Evolutionary conservation across 2,329 filamentous ascomycete species (phyloP).

Genomic region (Fusarium virguliforme): DNA sequence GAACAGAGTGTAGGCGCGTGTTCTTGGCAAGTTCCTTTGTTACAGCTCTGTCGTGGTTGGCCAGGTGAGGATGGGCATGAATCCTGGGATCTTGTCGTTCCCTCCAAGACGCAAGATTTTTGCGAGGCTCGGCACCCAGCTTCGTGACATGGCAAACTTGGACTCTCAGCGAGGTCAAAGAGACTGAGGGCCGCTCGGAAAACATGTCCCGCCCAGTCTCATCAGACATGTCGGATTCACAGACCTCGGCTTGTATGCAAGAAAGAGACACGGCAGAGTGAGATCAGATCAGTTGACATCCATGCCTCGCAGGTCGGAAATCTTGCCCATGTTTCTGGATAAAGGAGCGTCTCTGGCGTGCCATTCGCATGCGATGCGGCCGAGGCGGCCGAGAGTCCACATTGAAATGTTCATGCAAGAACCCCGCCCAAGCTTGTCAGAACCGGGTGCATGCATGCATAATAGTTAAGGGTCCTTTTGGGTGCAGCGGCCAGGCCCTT

Average conservation of each 20-base stretch:
- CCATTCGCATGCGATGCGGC: background rate
- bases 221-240: background rate
- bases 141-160: no score
- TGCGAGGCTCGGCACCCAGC: no score
- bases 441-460: slow-evolving; percentile 25
- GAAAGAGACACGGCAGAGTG: background rate
- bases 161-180: no score
- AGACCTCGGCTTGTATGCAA: background rate
- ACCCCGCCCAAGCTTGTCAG: background rate
- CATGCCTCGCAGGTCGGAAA: background rate
- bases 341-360: background rate
- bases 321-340: background rate
- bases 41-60: no score
- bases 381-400: background rate
- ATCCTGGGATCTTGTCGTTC: no score
- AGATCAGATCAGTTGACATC: background rate
- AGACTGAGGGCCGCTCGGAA: background rate
- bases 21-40: no score
- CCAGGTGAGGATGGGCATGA: no score
- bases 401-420: slow-evolving; percentile 13
- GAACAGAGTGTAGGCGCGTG: no score
- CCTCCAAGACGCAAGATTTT: no score
- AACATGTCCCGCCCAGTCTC: background rate
- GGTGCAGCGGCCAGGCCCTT: slow-evolving; percentile 22
- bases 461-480: background rate